These are phyloP conservation scores for Daedaleopsis sinensis DNA, from an alignment of 768 basidiomycete genomes.

Conservation along the genomic window DNA sequence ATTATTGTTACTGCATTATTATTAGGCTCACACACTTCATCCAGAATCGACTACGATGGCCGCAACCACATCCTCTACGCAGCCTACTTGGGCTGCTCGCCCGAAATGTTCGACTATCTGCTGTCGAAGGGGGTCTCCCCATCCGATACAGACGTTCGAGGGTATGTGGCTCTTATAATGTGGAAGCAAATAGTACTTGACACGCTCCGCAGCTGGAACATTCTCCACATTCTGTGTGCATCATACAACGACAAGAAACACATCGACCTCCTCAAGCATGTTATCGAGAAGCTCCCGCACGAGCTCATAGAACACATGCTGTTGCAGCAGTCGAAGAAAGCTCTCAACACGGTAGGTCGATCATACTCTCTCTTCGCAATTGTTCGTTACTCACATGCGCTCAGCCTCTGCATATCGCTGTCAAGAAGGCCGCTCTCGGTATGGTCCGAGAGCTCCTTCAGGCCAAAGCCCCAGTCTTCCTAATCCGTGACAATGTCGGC, in stretches of 20 bases:
- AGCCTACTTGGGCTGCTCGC: conserved; percentile 31
- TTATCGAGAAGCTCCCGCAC: conserved; percentile 53
- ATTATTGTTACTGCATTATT: not conserved
- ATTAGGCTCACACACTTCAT: not conserved
- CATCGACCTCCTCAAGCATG: conserved; percentile 37
- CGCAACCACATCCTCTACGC: conserved; percentile 51
- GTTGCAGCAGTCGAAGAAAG: conserved; percentile 46
- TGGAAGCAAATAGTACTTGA: not conserved
- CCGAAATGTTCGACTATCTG: conserved; percentile 51
- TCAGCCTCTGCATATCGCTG: conserved; percentile 60
- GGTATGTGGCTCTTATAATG: conserved; percentile 38
- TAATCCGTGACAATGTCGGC: conserved; percentile 49
- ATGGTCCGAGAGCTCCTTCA: conserved; percentile 38
- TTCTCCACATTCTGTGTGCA: conserved; percentile 53
- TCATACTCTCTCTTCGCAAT: not conserved
- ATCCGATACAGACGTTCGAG: conserved; percentile 43
- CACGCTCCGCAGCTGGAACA: conserved; percentile 50
- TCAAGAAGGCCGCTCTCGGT: conserved; percentile 36
- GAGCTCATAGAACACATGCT: conserved; percentile 49
- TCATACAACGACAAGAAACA: conserved; percentile 30
- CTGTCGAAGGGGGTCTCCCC: conserved; percentile 49
- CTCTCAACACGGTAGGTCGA: conserved; percentile 48
- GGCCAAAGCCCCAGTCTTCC: conserved; percentile 35
- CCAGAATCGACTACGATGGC: conserved; percentile 21
- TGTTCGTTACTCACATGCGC: not conserved